These are phyloP conservation scores for Wallacemonas sp. DNA, from an alignment of 208 protist genomes.

Conservation along the genomic window DNA sequence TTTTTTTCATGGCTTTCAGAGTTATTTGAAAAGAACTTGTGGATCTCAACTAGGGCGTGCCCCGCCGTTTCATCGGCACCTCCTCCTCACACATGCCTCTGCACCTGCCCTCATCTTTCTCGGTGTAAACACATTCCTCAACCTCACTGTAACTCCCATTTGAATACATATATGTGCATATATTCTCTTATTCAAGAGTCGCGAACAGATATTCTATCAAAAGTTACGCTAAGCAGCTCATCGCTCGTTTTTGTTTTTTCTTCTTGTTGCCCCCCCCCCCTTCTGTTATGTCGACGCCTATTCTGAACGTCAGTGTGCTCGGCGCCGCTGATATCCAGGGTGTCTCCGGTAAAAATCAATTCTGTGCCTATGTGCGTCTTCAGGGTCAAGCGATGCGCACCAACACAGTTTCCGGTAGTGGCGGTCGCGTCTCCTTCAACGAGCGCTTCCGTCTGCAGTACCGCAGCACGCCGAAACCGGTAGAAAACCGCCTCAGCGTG, in stretches of 20 bases:
- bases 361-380: constrained; percentile 54
- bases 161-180: too few species aligned
- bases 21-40: too few species aligned
- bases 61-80: too few species aligned
- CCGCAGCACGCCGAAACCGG: constrained; percentile 8
- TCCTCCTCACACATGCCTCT: too few species aligned
- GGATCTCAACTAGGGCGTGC: too few species aligned
- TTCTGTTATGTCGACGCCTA: constrained; percentile 35
- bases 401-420: constrained; percentile 17
- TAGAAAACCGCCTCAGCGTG: constrained; percentile 43
- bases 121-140: too few species aligned
- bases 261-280: neutral
- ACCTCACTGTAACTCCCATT: too few species aligned
- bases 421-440: constrained; percentile 26
- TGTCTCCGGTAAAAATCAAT: constrained; percentile 29
- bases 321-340: constrained; percentile 28
- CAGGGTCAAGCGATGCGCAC: constrained; percentile 61
- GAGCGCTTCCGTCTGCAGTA: constrained; percentile 59
- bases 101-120: too few species aligned
- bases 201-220: too few species aligned
- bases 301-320: constrained; percentile 42
- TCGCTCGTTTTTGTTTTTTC: constrained; percentile 15
- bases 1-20: too few species aligned
- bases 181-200: too few species aligned
- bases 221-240: neutral